These are phyloP conservation scores for Penicillium odoratum DNA, from an alignment of 495 filamentous ascomycete genomes.

Conservation along the genomic window DNA sequence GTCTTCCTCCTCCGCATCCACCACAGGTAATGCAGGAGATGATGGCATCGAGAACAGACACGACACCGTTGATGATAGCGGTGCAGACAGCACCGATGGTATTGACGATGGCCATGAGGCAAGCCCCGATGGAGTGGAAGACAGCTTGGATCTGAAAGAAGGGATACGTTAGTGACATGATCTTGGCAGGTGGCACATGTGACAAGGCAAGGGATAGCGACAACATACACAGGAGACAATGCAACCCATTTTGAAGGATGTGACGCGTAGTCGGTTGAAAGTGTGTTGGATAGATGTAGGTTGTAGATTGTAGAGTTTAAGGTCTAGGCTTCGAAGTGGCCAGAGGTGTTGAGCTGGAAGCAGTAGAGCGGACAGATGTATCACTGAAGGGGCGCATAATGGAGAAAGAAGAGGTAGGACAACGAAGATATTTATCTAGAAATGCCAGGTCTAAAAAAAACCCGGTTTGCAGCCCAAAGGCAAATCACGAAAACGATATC, in stretches of 20 bases:
- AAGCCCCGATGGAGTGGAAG: conserved; percentile 80
- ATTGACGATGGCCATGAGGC: conserved; percentile 81
- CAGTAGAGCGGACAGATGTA: conserved; percentile 31
- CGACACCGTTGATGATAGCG: conserved; percentile 79
- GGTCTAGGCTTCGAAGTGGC: conserved; percentile 21
- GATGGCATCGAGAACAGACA: conserved; percentile 77
- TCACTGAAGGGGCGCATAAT: conserved; percentile 40
- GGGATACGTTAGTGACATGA: conserved; percentile 19
- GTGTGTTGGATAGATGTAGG: conserved; percentile 9
- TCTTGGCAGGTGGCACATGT: neutral
- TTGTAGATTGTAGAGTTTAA: conserved; percentile 13
- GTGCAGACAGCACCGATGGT: conserved; percentile 73
- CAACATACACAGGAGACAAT: conserved; percentile 90
- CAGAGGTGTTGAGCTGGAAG: conserved; percentile 26
- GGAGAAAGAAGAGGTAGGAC: conserved; percentile 2
- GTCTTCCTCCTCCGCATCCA: conserved; percentile 48
- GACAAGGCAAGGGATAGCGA: conserved; percentile 6
- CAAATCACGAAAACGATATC: no score
- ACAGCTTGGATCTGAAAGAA: conserved; percentile 66
- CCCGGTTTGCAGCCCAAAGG: conserved; percentile 2
- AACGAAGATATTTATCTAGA: conserved; percentile 14
- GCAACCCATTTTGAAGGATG: conserved; percentile 75
- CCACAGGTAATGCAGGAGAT: conserved; percentile 87
- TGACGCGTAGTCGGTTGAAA: neutral
- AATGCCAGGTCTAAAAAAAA: conserved; percentile 3